Conservation (phyloP, 2,329 filamentous ascomycete species). For the Drechslerella dactyloides region DNA sequence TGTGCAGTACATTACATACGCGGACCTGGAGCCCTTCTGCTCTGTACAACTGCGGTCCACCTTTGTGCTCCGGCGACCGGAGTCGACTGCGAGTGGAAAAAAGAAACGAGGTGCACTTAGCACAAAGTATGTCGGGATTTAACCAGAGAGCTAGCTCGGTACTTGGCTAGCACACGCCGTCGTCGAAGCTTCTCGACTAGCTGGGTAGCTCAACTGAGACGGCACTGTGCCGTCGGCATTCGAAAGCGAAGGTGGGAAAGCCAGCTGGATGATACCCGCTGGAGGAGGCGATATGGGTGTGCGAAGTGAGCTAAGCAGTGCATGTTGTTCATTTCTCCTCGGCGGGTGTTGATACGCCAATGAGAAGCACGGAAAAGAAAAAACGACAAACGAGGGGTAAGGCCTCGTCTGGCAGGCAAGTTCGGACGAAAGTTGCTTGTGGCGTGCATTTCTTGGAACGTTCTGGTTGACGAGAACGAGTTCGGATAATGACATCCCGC, state of each 20-base stretch:
- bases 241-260: no score
- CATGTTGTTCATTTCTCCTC: background rate
- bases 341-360: background rate
- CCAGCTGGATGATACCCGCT: no score
- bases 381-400: slow-evolving; percentile 33
- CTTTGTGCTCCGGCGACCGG: background rate
- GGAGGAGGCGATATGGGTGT: background rate
- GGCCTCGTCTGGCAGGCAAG: slow-evolving; percentile 30
- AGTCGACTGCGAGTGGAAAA: background rate
- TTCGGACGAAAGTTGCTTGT: slow-evolving; percentile 49
- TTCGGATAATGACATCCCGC: slow-evolving; percentile 10
- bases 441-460: slow-evolving; percentile 32
- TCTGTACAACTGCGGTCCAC: background rate
- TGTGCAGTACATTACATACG: no score
- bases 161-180: no score
- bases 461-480: slow-evolving; percentile 9
- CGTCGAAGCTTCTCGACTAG: background rate
- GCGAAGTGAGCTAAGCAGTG: background rate
- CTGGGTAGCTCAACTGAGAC: background rate
- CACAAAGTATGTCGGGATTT: background rate
- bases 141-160: no score
- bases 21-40: background rate
- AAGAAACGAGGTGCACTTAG: background rate
- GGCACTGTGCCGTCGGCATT: background rate
- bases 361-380: slow-evolving; percentile 21